Conservation (phyloP, 306 rosid species). For the Ziziphus jujuba region DNA sequence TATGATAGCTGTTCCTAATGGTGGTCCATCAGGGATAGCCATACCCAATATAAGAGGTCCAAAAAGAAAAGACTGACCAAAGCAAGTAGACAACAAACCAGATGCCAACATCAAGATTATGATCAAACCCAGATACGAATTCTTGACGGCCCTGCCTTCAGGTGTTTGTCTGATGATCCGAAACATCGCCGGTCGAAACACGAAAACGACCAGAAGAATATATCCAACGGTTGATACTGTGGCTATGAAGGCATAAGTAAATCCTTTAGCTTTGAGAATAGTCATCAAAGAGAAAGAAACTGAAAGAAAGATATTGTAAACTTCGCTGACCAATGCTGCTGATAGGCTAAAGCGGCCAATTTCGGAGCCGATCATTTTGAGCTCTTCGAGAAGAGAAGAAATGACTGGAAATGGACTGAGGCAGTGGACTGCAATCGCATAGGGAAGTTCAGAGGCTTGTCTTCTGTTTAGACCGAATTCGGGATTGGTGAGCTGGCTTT, state of each 20-base stretch:
- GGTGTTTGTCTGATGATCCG: conserved; percentile 52
- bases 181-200: conserved; percentile 45
- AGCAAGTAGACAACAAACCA: conserved; percentile 7
- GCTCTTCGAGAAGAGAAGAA: conserved; percentile 32
- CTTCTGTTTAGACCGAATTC: too few relatives aligned
- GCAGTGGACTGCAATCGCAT: neutral
- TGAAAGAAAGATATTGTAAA: neutral
- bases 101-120: conserved; percentile 30
- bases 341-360: conserved; percentile 47
- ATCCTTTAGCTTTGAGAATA: too few relatives aligned
- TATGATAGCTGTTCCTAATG: conserved; percentile 56
- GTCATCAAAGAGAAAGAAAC: neutral
- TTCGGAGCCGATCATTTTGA: conserved; percentile 47
- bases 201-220: neutral
- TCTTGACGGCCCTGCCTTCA: conserved; percentile 50
- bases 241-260: neutral
- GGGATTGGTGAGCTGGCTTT: neutral
- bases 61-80: conserved; percentile 27
- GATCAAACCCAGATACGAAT: conserved; percentile 22
- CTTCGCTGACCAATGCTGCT: conserved; percentile 43
- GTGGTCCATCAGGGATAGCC: conserved; percentile 66
- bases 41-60: conserved; percentile 65
- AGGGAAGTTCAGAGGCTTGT: neutral
- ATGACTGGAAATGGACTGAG: conserved; percentile 35
- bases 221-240: neutral